Conservation (phyloP, 768 basidiomycete genomes). For the Phallus indusiatus region DNA sequence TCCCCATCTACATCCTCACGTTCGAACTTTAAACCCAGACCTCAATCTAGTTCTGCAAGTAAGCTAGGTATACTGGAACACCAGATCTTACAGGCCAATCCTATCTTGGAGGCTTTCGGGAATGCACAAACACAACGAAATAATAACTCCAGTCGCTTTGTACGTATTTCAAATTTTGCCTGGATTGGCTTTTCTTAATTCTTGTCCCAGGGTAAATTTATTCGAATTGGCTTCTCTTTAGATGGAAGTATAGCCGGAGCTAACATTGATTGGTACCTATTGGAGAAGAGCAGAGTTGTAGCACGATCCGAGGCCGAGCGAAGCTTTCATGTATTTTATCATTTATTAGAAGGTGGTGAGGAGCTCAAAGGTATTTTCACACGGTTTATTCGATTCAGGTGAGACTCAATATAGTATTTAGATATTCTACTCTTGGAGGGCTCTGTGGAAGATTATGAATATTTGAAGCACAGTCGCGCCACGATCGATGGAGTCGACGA, state of each 20-base stretch:
- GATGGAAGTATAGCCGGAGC: conserved; percentile 95
- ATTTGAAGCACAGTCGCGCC: conserved; percentile 78
- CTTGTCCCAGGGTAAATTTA: conserved; percentile 68
- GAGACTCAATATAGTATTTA: conserved; percentile 21
- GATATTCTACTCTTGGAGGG: conserved; percentile 69
- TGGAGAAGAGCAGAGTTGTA: conserved; percentile 96
- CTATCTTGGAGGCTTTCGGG: conserved; percentile 94
- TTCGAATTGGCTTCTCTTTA: conserved; percentile 87
- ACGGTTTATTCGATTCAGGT: neutral
- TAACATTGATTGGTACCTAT: conserved; percentile 96
- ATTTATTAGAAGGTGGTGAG: conserved; percentile 72
- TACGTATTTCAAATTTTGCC: neutral
- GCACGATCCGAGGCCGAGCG: conserved; percentile 81
- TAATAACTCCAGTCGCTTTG: conserved; percentile 95
- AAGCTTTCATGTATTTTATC: conserved; percentile 96
- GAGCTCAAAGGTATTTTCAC: conserved; percentile 52
- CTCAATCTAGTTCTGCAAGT: conserved; percentile 39
- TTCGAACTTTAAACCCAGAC: conserved; percentile 39
- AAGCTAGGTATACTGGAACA: conserved; percentile 82
- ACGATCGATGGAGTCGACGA: conserved; percentile 97
- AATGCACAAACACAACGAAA: conserved; percentile 98
- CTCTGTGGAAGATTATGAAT: conserved; percentile 75
- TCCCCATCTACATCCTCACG: conserved; percentile 48
- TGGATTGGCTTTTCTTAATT: neutral
- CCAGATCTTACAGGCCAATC: conserved; percentile 96